phyloP scores from a whole-genome alignment of 176 grass and related monocot species.

The Triticum timopheevii region DNA sequence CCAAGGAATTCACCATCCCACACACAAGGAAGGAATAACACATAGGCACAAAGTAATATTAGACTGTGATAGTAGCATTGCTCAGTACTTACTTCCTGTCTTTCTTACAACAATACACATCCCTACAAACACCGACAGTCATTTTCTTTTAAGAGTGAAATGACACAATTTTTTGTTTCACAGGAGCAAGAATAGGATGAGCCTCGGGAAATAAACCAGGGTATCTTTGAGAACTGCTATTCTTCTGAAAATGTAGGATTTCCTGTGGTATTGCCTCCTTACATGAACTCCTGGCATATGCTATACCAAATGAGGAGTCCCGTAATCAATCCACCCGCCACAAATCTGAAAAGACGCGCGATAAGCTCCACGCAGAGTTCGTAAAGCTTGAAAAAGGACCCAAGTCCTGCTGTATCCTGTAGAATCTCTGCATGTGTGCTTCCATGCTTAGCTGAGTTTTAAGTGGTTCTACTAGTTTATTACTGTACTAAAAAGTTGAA shows the following conservation, averaged over 20 bases:
- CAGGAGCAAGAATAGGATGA: constrained; percentile 26
- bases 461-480: background rate
- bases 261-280: constrained; percentile 13
- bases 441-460: constrained; percentile 27
- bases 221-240: constrained; percentile 3
- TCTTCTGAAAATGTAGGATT: constrained; percentile 21
- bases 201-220: background rate
- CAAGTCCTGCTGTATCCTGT: constrained; percentile 33
- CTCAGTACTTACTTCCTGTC: no score
- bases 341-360: constrained; percentile 45
- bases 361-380: constrained; percentile 43
- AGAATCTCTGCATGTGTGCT: constrained; percentile 56
- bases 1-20: background rate
- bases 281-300: constrained; percentile 44
- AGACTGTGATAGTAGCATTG: background rate
- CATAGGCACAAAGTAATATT: background rate
- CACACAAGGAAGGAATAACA: background rate
- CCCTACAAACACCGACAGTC: background rate
- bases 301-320: constrained; percentile 32
- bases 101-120: background rate
- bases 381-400: constrained; percentile 42
- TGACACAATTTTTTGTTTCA: background rate
- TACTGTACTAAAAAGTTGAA: background rate
- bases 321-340: constrained; percentile 31
- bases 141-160: constrained; percentile 1